Percentiles rank a stretch among this genome's conserved stretches.
These are phyloP conservation scores for Phialemoniopsis sp. DNA, from an alignment of 2,329 filamentous ascomycete species.

Conservation along the genomic window DNA sequence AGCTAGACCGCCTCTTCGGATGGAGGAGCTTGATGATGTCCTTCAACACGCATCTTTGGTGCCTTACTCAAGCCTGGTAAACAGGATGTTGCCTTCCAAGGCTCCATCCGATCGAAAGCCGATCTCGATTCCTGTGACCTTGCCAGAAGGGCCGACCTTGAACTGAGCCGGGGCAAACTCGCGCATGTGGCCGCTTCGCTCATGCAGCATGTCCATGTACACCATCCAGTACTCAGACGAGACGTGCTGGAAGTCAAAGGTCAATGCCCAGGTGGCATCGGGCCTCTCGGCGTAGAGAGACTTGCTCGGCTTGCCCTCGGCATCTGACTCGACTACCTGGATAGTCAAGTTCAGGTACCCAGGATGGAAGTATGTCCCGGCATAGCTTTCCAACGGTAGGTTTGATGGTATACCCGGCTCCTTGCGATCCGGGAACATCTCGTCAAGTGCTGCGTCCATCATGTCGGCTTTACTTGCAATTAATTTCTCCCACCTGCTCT, in stretches of 20 bases:
- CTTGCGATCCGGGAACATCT: constrained; percentile 31
- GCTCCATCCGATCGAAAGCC: constrained; percentile 18
- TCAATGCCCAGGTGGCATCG: constrained; percentile 24
- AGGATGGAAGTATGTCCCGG: constrained; percentile 38
- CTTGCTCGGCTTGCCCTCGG: constrained; percentile 9
- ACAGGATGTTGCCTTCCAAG: constrained; percentile 23
- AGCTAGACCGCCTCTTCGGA: no score
- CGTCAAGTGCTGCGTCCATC: constrained; percentile 24
- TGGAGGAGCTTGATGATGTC: no score
- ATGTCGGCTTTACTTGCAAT: constrained; percentile 12
- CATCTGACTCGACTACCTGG: constrained; percentile 5
- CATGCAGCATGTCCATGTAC: constrained; percentile 17
- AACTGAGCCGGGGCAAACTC: constrained; percentile 25
- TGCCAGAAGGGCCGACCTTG: constrained; percentile 19
- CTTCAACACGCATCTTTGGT: no score
- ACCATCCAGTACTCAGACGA: constrained; percentile 29
- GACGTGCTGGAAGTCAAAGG: constrained; percentile 25
- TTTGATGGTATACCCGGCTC: constrained; percentile 24
- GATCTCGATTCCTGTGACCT: constrained; percentile 18
- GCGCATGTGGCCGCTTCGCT: constrained; percentile 14
- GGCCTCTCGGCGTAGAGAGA: constrained; percentile 13
- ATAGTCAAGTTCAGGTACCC: constrained; percentile 32
- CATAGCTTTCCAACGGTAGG: constrained; percentile 27
- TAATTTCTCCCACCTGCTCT: constrained; percentile 12
- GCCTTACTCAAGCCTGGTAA: constrained; percentile 15